These are phyloP conservation scores for Fistulinella prunicolor DNA, from an alignment of 768 basidiomycete genomes.

Conservation along the genomic window DNA sequence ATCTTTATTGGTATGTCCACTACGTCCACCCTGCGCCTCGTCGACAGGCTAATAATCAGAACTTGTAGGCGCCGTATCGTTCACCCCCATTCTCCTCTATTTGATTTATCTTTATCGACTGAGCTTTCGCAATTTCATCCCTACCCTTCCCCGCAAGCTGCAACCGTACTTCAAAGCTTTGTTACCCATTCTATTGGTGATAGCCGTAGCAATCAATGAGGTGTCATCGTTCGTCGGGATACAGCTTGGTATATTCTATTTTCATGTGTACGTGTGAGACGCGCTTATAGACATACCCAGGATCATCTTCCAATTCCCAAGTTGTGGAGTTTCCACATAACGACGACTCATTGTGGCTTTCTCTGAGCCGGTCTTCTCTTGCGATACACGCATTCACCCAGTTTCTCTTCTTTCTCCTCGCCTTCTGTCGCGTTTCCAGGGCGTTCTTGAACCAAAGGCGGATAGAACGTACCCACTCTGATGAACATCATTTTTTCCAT, in stretches of 20 bases:
- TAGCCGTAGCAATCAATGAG: constrained; percentile 53
- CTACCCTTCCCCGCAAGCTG: constrained; percentile 49
- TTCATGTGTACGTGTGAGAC: background rate
- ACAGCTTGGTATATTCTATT: constrained; percentile 45
- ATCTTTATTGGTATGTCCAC: constrained; percentile 57
- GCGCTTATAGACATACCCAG: constrained; percentile 9
- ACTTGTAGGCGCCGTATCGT: constrained; percentile 50
- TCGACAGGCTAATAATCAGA: background rate
- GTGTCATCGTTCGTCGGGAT: constrained; percentile 64
- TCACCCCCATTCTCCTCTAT: constrained; percentile 63
- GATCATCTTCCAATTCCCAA: constrained; percentile 13
- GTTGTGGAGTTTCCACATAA: constrained; percentile 42
- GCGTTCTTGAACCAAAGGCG: constrained; percentile 50
- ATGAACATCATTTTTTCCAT: constrained; percentile 47
- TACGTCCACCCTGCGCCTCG: background rate
- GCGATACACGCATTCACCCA: constrained; percentile 58
- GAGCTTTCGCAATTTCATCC: constrained; percentile 48
- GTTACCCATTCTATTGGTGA: constrained; percentile 53
- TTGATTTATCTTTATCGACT: constrained; percentile 60
- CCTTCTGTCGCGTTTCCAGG: constrained; percentile 54
- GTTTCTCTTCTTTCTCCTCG: constrained; percentile 52
- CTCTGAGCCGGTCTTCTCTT: constrained; percentile 60
- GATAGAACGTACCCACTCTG: constrained; percentile 45
- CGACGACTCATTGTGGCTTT: constrained; percentile 44
- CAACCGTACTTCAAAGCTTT: constrained; percentile 42